These are phyloP conservation scores for Saturnispora zaruensis DNA, from an alignment of 805 yeast genomes.

Conservation along the genomic window DNA sequence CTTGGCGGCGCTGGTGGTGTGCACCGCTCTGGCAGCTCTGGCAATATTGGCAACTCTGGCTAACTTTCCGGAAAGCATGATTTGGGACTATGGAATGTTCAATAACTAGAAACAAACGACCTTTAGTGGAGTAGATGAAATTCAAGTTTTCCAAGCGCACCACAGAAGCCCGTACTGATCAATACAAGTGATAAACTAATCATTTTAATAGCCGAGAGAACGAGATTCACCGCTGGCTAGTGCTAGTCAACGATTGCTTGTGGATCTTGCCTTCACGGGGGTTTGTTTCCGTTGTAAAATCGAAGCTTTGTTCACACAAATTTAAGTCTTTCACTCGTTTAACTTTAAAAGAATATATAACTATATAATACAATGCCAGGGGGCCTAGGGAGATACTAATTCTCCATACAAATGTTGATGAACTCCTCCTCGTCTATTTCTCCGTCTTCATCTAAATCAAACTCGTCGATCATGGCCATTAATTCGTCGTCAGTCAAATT, in stretches of 20 bases:
- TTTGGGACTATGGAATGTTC: background rate
- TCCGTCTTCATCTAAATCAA: slow-evolving; percentile 94
- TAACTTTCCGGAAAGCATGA: background rate
- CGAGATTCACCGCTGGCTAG: background rate
- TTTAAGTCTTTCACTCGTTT: background rate
- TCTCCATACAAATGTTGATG: slow-evolving; percentile 78
- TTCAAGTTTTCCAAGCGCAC: background rate
- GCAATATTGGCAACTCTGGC: background rate
- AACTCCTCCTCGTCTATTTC: slow-evolving; percentile 89
- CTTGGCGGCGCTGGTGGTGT: background rate
- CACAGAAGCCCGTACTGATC: slow-evolving; percentile 2
- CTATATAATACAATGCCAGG: background rate
- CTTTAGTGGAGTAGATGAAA: background rate
- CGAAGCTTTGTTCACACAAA: background rate
- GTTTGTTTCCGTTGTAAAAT: background rate
- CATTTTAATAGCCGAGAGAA: background rate
- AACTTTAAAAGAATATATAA: background rate
- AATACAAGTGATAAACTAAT: background rate
- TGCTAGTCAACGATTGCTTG: background rate
- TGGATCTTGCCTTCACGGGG: background rate
- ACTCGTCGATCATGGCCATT: slow-evolving; percentile 95
- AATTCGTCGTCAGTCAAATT: slow-evolving; percentile 86
- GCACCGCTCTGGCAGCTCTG: slow-evolving; percentile 4
- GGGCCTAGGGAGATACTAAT: slow-evolving; percentile 19
- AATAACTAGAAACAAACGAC: background rate